Base-by-base conservation (phyloP, 495 filamentous ascomycete species). In the Tuber indicum region DNA sequence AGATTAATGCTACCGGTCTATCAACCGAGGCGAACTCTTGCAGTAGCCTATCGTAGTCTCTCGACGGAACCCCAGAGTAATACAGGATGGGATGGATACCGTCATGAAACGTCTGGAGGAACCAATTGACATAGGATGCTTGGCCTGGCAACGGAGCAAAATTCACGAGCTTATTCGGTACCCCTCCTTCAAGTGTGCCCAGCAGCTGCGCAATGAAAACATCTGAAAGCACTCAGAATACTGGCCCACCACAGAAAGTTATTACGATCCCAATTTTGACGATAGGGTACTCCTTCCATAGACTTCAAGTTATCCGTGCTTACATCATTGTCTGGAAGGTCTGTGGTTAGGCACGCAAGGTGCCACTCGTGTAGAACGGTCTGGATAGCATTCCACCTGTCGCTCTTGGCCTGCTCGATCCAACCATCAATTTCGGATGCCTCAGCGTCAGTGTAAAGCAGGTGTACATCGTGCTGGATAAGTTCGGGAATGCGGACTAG, bases 121-220 rank as follows among this genome's bases (percentile, higher is more conserved):
- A 58, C 58, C 58, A 39, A 10, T 75, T 70, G 66, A 70, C 58
- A 7, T n/a, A 21, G 5, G 66, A 75, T 69, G 23, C 70, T 75
- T 70, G 58, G 1, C 19, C 74, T 70, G 14, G 58, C 4, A 45
- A 45, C 0, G 41, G 52, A 12, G 58, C 74, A n/a, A 75, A 75
- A 16, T 71, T 32, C 5, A 75, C 26, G 3, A 46, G 43, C 41
- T 47, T 70, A 45, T 70, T 26, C 0, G 58, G 58, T 12, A 45
- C 14, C 7, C 7, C 21, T 36, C 12, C 47, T 43, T 75, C 12
- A 3, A 7, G n/a, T 19, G 23, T 3, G 3, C 26, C 14, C 8
- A 6, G 17, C 44, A 70, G 32, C 52, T 45, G 0, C 1, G 73
- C 23, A 16, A 70, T 16, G 2, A 75, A 26, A 17, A 7, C 21